Base-by-base conservation (phyloP, 208 protist genomes). In the Crithidia bombi region DNA sequence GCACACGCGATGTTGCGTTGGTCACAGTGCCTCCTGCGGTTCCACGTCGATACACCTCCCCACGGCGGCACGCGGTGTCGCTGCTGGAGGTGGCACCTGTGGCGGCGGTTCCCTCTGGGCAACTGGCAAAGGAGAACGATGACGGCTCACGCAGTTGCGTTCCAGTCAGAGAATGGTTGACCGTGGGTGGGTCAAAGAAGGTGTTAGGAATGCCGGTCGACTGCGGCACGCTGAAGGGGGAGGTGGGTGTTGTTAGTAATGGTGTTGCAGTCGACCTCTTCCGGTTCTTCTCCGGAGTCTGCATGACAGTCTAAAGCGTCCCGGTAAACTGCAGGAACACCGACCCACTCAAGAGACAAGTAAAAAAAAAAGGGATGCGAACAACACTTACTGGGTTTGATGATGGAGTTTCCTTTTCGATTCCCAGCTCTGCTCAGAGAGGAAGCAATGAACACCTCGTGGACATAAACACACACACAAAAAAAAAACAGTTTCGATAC, bases 111-210 rank as follows among this genome's bases (percentile, higher is more conserved):
- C 10, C 10, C 3, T 51, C 59, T 33, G 10, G 5, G 28, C 38
- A 41, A 21, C 57, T 36, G 23, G 32, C 25, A 39, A 32, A 51
- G 11, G 35, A 58, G n/a, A 47, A 11, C 32, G 32, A 32, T 0
- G 44, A 56, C 2, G 25, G 33, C 11, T 56, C n/a, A 1, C 30
- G 43, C 32, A 15, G 9, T 15, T 54, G 33, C 15, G 44, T 21
- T 5, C 15, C 15, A 7, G 41, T 14, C 15, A 46, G 2, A 23
- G 56, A 56, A 14, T 46, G 36, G 66, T 57, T 35, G n/a, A 52
- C 35, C 6, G 49, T 55, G 17, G 41, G 66, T 47, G 66, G 23
- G 46, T 73, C 56, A 38, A 51, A 73, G 21, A 43, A 49, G 26
- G 54, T 23, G 46, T 57, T 46, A 1, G 26, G 50, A 2, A 51